A percentile compares a stretch with the other conserved stretches of the same genome.
Conservation (phyloP, 441 rosid species). For the Bocquillonia castaneifolia region DNA sequence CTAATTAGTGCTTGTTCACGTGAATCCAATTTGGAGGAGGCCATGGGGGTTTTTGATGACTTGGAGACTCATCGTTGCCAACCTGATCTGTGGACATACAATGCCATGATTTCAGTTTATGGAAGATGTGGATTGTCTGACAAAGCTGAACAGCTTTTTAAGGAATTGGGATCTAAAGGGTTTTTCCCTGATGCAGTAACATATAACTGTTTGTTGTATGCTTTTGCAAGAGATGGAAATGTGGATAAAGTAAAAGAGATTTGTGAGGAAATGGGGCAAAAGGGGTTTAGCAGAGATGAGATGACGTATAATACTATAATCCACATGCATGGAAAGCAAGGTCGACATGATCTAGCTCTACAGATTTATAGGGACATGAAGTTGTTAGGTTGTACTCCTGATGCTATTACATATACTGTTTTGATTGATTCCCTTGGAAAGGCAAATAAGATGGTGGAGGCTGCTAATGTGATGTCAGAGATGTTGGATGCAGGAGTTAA, state of each 20-base stretch:
- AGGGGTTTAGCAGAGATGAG: constrained; percentile 79
- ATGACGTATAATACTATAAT: constrained; percentile 88
- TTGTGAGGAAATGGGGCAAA: constrained; percentile 63
- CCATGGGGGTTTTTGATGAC: constrained; percentile 58
- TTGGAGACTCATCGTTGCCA: constrained; percentile 69
- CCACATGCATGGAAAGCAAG: constrained; percentile 95
- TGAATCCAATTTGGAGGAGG: constrained; percentile 72
- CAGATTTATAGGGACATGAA: constrained; percentile 81
- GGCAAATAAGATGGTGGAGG: constrained; percentile 65
- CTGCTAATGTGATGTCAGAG: constrained; percentile 81
- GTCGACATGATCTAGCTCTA: constrained; percentile 61
- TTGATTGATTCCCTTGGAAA: constrained; percentile 90
- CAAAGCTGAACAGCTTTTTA: constrained; percentile 68
- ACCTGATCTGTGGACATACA: constrained; percentile 96
- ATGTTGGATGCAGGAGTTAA: constrained; percentile 78
- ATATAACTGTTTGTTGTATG: constrained; percentile 83
- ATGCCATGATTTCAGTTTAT: constrained; percentile 88
- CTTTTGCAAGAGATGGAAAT: constrained; percentile 85
- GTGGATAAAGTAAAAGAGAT: constrained; percentile 69
- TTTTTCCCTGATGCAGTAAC: constrained; percentile 85
- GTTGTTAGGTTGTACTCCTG: constrained; percentile 64
- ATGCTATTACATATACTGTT: constrained; percentile 83
- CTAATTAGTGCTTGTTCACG: constrained; percentile 88
- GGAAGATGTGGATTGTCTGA: constrained; percentile 73
- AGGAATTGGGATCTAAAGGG: constrained; percentile 68